Evolutionary conservation across 1,284 basidiomycete species (phyloP).

Genomic region (Puccinia hordei): DNA sequence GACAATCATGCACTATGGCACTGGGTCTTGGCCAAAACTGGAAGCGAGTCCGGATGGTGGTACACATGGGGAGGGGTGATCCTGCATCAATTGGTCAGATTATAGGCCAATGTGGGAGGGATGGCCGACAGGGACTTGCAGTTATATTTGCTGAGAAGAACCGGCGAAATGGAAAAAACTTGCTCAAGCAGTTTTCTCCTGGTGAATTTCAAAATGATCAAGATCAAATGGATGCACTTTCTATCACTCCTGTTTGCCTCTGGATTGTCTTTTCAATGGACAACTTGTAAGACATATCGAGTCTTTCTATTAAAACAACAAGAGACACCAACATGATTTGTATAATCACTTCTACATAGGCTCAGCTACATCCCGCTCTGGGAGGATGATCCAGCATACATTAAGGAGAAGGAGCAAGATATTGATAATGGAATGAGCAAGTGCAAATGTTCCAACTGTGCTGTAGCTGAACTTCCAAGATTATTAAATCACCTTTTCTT

Average conservation of each 20-base stretch:
- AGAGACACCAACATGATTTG: no score
- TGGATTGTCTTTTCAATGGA: constrained; percentile 1
- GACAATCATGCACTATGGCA: no score
- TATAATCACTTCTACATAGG: not conserved
- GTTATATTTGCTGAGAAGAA: constrained; percentile 10
- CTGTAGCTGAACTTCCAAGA: not conserved
- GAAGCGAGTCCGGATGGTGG: no score
- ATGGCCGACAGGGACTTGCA: no score
- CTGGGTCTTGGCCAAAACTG: no score
- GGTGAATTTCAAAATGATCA: not conserved
- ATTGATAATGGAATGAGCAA: not conserved
- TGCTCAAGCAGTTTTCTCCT: not conserved
- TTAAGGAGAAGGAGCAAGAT: not conserved
- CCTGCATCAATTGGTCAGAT: not conserved
- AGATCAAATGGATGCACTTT: constrained; percentile 24
- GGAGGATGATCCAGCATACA: not conserved
- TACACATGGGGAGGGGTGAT: no score
- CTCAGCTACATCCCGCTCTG: not conserved
- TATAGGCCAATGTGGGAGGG: not conserved
- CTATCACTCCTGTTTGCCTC: constrained; percentile 1
- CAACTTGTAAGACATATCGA: not conserved
- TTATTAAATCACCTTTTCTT: not conserved
- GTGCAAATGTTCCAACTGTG: not conserved
- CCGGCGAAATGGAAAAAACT: not conserved
- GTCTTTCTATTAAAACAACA: not conserved